phyloP scores from a whole-genome alignment of 208 protist species.

The Naegleria gruberi region DNA sequence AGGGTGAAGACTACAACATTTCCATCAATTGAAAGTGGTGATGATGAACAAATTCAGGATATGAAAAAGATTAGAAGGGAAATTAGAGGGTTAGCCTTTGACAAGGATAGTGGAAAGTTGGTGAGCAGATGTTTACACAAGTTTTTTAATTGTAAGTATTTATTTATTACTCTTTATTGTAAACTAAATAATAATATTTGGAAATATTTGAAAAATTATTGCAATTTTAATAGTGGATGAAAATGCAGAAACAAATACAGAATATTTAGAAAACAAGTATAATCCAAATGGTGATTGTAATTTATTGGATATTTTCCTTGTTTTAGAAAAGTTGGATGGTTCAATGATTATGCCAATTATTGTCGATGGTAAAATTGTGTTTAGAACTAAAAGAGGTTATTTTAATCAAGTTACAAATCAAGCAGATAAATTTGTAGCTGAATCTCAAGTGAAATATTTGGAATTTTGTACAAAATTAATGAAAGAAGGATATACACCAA shows the following conservation, averaged over 20 bases:
- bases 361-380: neutral
- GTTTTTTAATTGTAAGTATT: constrained; percentile 12
- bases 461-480: neutral
- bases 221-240: neutral
- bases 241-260: neutral
- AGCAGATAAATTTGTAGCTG: neutral
- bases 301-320: neutral
- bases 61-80: constrained; percentile 7
- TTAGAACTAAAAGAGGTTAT: neutral
- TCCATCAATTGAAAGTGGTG: neutral
- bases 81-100: constrained; percentile 2
- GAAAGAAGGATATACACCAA: neutral
- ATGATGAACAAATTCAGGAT: neutral
- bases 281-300: neutral
- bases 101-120: neutral
- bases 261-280: neutral
- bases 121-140: neutral
- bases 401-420: neutral
- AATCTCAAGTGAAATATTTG: neutral
- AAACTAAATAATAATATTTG: too few relatives aligned
- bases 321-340: constrained; percentile 15
- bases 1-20: neutral
- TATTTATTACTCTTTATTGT: too few relatives aligned
- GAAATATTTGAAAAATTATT: too few relatives aligned
- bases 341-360: neutral